Percentiles rank a stretch among this genome's conserved stretches.
Evolutionary conservation across 148 eudicot genomes (phyloP).

Genomic region (Spergularia marina): DNA sequence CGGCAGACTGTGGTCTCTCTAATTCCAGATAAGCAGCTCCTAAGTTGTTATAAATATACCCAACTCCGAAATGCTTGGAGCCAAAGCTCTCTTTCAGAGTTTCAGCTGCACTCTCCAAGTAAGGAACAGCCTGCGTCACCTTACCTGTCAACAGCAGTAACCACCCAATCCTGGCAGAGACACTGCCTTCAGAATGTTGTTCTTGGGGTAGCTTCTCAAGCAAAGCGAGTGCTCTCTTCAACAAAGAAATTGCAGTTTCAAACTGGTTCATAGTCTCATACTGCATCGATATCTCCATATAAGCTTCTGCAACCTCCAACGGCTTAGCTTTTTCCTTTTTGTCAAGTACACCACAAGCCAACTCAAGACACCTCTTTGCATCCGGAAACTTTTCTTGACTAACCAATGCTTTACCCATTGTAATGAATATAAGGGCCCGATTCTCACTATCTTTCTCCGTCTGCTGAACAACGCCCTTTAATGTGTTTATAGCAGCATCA

Average conservation of each 20-base stretch:
- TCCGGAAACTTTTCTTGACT: conserved; percentile 68
- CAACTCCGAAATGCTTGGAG: conserved; percentile 73
- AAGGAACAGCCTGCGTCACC: conserved; percentile 65
- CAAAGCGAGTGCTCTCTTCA: conserved; percentile 62
- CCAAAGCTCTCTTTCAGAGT: conserved; percentile 85
- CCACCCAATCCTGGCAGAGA: conserved; percentile 84
- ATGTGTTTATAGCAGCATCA: conserved; percentile 60
- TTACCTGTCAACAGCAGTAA: conserved; percentile 77
- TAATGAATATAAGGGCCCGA: conserved; percentile 63
- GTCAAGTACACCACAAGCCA: conserved; percentile 59
- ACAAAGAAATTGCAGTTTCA: conserved; percentile 69
- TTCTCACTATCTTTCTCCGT: conserved; percentile 75
- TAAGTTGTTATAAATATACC: conserved; percentile 82
- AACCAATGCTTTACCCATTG: conserved; percentile 84
- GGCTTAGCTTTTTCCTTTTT: conserved; percentile 62
- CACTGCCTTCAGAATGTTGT: conserved; percentile 78
- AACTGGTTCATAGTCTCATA: conserved; percentile 89
- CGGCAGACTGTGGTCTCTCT: conserved; percentile 90
- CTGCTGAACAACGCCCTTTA: conserved; percentile 58
- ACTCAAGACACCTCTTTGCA: conserved; percentile 72
- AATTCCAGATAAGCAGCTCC: conserved; percentile 97
- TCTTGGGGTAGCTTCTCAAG: conserved; percentile 75
- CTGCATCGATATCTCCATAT: conserved; percentile 79
- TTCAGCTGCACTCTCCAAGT: conserved; percentile 80
- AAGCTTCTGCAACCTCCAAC: conserved; percentile 65